Evolutionary conservation across 805 yeast species (phyloP), one percentile per base, ranked within the genome.

Genomic region (Saturnispora bothae): DNA sequence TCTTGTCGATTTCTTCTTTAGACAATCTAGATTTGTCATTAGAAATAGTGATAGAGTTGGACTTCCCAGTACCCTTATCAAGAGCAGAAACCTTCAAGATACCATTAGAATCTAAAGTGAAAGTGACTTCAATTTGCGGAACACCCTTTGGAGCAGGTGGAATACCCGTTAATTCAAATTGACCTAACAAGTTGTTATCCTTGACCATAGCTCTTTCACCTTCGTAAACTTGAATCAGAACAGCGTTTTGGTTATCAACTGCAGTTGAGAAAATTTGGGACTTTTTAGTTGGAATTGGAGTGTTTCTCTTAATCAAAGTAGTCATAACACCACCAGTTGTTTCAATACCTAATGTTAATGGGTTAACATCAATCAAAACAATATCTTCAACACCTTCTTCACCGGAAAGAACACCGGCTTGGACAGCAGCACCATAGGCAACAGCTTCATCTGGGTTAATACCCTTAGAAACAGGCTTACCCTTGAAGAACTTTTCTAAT

Each of bases 401-500:
- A 64, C 97, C 97, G 40, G 94, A 78, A 49, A 89, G 70, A 52
- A 89, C 94, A 71, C 97, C 97, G 42, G 95, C 97, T 71, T 89
- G 98, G 47, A 89, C 96, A 47, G 98, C 96, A 45, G 97, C 97
- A 76, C 98, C 98, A 56, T 79, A 89, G 31, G 97, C 98, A 57
- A 89, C 97, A 61, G 98, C 98, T 73, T 89, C 98, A 69, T 89
- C 98, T 47, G 98, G 97, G 72, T 89, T 89, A 58, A 89, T 89
- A 56, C 95, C 89, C 76, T 88, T 89, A 51, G 95, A 84, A 49
- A 94, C 89, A 67, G 86, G 86, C 74, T 92, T 89, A 55, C 95
- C 95, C 57, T 81, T 78, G 60, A 89, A 89, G 75, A 66, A 86
- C 48, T 80, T 73, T 67, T 89, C 94, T 51, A 89, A 74, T 55